Evolutionary conservation across 2,329 filamentous ascomycete genomes (phyloP), one percentile per base, ranked within the genome.

Genomic region (Clonostachys sp.): DNA sequence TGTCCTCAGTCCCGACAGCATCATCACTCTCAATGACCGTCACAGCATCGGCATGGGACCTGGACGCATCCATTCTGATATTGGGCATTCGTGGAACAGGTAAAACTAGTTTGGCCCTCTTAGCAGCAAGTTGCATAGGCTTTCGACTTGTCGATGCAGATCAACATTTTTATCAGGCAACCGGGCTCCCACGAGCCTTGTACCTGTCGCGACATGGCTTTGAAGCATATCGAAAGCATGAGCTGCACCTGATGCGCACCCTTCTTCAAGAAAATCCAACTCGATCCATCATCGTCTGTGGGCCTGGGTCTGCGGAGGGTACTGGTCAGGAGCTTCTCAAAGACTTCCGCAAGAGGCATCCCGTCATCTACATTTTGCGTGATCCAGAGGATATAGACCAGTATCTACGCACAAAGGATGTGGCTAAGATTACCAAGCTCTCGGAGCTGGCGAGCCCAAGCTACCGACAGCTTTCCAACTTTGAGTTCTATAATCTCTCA

Each of bases 81-180:
- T 71, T 84, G 34, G 81, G 81, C 3, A 77, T 83, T 43, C 74
- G 78, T 33, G 81, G 82, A 10, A 78, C 79, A 6, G 82, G 82
- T 3, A 84, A 84, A 57, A 78, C 80, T n/a, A 83, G 78, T 34
- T 63, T 86, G 14, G 82, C 77, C 5, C 74, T 86, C 38, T 77
- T 81, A 12, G 80, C 81, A 0, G 78, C 53, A 3, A 48, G 51
- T 34, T 49, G 47, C 12, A 44, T 53, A 73, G 38, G 77, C 75
- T 48, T 77, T 78, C 74, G 78, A 42, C 65, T 85, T 7, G 68
- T 86, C 35, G 82, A 84, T 45, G 73, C 77, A 33, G 80, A 84
- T 52, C 68, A 72, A 39, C 72, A 76, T 47, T 86, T 86, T 52
- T 69, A 78, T 18, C 73, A 82, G 49, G 65, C 67, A 5, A 79